These are phyloP conservation scores for Punica granatum DNA, from an alignment of 345 rosid genomes.

Conservation along the genomic window DNA sequence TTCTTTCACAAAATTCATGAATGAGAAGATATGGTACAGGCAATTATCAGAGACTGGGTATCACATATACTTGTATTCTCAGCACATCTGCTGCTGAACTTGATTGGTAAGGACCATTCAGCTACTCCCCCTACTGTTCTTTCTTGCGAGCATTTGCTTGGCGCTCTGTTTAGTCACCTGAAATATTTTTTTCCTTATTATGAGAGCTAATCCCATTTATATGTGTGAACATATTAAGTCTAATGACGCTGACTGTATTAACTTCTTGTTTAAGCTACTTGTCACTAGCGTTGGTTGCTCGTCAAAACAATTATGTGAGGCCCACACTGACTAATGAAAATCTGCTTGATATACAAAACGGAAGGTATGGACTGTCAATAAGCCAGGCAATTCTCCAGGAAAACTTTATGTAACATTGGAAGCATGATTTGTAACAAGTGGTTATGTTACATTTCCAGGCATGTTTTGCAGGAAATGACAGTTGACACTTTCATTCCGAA, in stretches of 20 bases:
- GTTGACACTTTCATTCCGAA: constrained; percentile 96
- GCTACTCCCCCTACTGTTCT: neutral
- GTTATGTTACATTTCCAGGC: constrained; percentile 38
- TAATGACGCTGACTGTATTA: constrained; percentile 6
- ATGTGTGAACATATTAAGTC: neutral
- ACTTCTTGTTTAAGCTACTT: constrained; percentile 45
- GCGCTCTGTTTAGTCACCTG: neutral
- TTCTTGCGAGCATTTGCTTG: neutral
- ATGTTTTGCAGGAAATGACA: constrained; percentile 96
- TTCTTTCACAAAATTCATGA: constrained; percentile 11
- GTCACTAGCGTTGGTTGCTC: constrained; percentile 82
- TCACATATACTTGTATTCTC: constrained; percentile 66
- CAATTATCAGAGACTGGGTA: constrained; percentile 76
- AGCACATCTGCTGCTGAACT: constrained; percentile 71
- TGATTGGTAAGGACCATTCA: constrained; percentile 65
- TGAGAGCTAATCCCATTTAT: neutral
- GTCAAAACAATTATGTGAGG: constrained; percentile 83
- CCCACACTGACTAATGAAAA: constrained; percentile 72
- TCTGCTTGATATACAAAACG: constrained; percentile 68
- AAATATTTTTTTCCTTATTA: neutral
- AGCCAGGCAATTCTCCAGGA: neutral
- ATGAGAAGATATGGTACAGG: constrained; percentile 85
- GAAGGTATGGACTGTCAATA: constrained; percentile 45
- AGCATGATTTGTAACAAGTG: neutral
- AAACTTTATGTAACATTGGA: neutral